These are phyloP conservation scores for Fusarium sp. DNA, from an alignment of 2,329 filamentous ascomycete species.

Conservation along the genomic window DNA sequence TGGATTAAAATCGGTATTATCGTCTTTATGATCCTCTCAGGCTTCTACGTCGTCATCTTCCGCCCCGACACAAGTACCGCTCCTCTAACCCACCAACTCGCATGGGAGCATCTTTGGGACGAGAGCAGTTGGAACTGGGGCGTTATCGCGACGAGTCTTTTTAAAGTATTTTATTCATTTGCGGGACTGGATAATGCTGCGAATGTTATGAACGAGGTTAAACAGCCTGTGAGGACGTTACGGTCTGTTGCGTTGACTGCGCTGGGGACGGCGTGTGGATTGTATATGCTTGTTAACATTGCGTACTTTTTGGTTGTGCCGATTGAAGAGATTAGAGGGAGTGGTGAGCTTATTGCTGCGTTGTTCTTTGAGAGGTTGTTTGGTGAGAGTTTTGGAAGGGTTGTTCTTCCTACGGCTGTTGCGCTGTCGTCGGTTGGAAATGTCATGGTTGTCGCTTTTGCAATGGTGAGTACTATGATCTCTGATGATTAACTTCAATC, in stretches of 20 bases:
- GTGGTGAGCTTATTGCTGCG: constrained; percentile 75
- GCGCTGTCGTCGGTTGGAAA: constrained; percentile 76
- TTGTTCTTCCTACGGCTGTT: constrained; percentile 71
- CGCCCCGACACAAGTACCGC: constrained; percentile 43
- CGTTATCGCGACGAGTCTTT: constrained; percentile 72
- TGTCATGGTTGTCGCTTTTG: constrained; percentile 78
- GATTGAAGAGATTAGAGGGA: constrained; percentile 72
- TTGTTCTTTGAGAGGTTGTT: constrained; percentile 75
- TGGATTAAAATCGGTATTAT: constrained; percentile 72
- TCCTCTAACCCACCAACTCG: constrained; percentile 24
- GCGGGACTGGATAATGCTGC: constrained; percentile 74
- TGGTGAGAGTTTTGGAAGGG: constrained; percentile 66
- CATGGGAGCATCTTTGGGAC: constrained; percentile 69
- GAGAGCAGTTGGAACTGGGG: constrained; percentile 77
- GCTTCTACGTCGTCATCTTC: constrained; percentile 67
- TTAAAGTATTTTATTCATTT: constrained; percentile 78
- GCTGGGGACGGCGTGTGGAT: constrained; percentile 68
- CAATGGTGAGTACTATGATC: constrained; percentile 60
- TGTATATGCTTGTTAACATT: constrained; percentile 76
- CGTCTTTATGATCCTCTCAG: constrained; percentile 70
- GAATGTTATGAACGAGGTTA: constrained; percentile 78
- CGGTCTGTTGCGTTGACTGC: constrained; percentile 70
- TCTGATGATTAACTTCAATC: too few relatives aligned
- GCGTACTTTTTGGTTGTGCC: constrained; percentile 73
- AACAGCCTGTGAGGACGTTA: constrained; percentile 73